A percentile compares a stretch with the other conserved stretches of the same genome.
phyloP scores from a whole-genome alignment of 371 early-diverging fungal species.

The Rhizopus stolonifer region DNA sequence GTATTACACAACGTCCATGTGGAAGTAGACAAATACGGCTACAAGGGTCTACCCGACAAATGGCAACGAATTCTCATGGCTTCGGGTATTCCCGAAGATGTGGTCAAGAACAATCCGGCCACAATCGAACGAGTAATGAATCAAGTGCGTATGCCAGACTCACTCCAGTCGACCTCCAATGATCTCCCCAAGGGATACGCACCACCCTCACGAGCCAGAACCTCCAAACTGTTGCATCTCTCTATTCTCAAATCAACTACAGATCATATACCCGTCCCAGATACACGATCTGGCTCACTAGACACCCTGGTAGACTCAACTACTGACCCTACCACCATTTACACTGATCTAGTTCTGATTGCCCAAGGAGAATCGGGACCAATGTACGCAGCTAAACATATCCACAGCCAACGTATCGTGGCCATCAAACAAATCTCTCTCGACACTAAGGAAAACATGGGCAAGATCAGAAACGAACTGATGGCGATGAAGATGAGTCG shows the following conservation, averaged over 20 bases:
- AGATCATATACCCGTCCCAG: slow-evolving; percentile 22
- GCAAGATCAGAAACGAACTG: slow-evolving; percentile 69
- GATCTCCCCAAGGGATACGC: slow-evolving; percentile 46
- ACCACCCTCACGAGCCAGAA: slow-evolving; percentile 43
- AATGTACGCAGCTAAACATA: slow-evolving; percentile 63
- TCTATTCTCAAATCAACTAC: slow-evolving; percentile 23
- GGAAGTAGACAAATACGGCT: slow-evolving; percentile 51
- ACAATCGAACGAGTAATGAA: slow-evolving; percentile 56
- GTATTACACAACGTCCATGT: slow-evolving; percentile 65
- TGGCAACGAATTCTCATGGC: slow-evolving; percentile 56
- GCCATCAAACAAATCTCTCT: slow-evolving; percentile 74
- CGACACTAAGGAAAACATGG: slow-evolving; percentile 62
- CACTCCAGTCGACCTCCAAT: slow-evolving; percentile 29
- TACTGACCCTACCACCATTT: slow-evolving; percentile 48
- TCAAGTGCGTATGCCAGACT: slow-evolving; percentile 55
- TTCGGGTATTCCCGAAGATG: slow-evolving; percentile 60
- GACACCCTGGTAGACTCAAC: slow-evolving; percentile 43
- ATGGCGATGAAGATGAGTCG: slow-evolving; percentile 69
- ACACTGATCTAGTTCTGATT: slow-evolving; percentile 55
- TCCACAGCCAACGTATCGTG: slow-evolving; percentile 50
- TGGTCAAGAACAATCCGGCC: slow-evolving; percentile 51
- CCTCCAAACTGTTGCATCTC: slow-evolving; percentile 37
- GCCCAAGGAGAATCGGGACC: slow-evolving; percentile 84
- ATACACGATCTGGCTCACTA: slow-evolving; percentile 5
- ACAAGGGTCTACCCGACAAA: slow-evolving; percentile 56